Percentiles rank a stretch among this genome's conserved stretches.
phyloP scores from a whole-genome alignment of 2,329 filamentous ascomycete species.

The Cercospora brassicicola region DNA sequence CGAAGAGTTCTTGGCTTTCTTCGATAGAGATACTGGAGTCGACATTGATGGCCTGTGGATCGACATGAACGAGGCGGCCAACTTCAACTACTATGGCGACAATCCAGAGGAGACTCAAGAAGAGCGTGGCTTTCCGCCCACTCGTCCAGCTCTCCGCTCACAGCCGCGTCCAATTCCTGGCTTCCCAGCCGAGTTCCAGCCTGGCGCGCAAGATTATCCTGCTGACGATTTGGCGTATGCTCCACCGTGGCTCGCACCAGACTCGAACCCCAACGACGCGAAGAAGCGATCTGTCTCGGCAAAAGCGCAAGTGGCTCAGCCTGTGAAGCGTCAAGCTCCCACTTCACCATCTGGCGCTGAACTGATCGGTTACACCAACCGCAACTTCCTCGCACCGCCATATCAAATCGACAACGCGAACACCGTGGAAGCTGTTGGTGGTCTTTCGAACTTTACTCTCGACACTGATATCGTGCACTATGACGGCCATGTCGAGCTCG shows the following conservation, averaged over 20 bases:
- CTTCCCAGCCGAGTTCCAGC: constrained; percentile 67
- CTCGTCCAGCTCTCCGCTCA: constrained; percentile 60
- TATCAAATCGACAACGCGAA: constrained; percentile 64
- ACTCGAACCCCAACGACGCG: constrained; percentile 30
- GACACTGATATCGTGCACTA: constrained; percentile 67
- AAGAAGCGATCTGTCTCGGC: constrained; percentile 16
- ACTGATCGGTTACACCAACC: constrained; percentile 20
- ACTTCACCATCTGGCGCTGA: constrained; percentile 17
- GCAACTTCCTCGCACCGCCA: constrained; percentile 62
- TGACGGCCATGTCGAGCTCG: constrained; percentile 67
- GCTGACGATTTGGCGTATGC: constrained; percentile 32
- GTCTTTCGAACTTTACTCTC: constrained; percentile 52
- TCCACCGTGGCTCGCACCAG: constrained; percentile 42
- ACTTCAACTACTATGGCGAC: constrained; percentile 39
- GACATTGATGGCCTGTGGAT: constrained; percentile 73
- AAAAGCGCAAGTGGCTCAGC: not conserved
- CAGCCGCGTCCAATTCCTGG: constrained; percentile 66
- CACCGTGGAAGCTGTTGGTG: constrained; percentile 42
- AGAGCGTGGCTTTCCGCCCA: constrained; percentile 56
- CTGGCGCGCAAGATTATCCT: constrained; percentile 37
- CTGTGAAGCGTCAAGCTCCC: constrained; percentile 20
- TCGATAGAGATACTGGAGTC: constrained; percentile 62
- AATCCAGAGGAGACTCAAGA: constrained; percentile 42
- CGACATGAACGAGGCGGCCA: constrained; percentile 64
- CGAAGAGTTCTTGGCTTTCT: constrained; percentile 62